phyloP scores from a whole-genome alignment of 208 protist genomes.

The Crithidia fasciculata region DNA sequence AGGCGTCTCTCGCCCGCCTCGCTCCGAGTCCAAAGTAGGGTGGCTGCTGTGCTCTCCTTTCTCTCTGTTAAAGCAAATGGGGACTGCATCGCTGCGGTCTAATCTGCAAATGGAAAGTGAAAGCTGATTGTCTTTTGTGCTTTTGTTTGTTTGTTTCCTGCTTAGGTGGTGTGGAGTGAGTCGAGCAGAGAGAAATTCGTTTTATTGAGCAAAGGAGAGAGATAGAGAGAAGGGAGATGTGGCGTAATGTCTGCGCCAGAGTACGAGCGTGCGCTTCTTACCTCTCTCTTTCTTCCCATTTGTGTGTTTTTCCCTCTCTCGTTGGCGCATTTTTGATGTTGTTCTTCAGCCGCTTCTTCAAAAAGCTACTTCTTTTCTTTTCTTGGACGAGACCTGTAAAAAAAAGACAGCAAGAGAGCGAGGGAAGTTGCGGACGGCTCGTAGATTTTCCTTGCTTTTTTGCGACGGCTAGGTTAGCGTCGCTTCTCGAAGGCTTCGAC shows the following conservation, averaged over 20 bases:
- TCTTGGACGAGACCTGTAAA: background rate
- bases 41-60: background rate
- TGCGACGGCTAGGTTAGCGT: too few species aligned
- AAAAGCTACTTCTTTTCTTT: background rate
- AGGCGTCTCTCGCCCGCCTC: slow-evolving; percentile 42
- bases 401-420: too few species aligned
- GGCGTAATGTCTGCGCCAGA: too few species aligned
- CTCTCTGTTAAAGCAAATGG: too few species aligned
- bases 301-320: background rate
- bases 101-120: too few species aligned
- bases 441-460: background rate
- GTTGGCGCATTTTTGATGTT: background rate
- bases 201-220: too few species aligned
- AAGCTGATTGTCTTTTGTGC: background rate
- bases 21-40: background rate
- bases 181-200: background rate
- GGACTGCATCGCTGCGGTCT: too few species aligned
- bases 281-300: background rate
- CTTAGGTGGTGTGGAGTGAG: background rate
- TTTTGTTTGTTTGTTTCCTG: slow-evolving; percentile 6
- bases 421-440: too few species aligned
- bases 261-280: background rate
- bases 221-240: too few species aligned
- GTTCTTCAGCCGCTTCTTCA: background rate
- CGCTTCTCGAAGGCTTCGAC: too few species aligned